These are phyloP conservation scores for Puccinia hordei DNA, from an alignment of 1,284 basidiomycete genomes.

Conservation along the genomic window DNA sequence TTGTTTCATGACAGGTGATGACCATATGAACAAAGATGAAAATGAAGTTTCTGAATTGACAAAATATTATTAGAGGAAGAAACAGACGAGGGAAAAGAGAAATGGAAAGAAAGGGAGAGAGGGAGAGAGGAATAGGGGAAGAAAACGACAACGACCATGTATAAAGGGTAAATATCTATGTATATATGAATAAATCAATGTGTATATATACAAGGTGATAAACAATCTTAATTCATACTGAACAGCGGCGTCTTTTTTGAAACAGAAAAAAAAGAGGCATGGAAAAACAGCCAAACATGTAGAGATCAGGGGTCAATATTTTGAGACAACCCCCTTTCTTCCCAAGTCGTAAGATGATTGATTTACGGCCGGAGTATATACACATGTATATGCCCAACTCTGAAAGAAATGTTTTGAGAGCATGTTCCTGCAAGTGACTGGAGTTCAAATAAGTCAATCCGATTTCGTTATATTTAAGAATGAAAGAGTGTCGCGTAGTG, in stretches of 20 bases:
- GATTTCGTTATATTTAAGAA: not conserved
- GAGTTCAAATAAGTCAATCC: conserved; percentile 28
- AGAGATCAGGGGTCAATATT: not conserved
- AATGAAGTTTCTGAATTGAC: no score
- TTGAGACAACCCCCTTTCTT: conserved; percentile 1
- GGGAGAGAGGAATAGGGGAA: no score
- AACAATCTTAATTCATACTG: not conserved
- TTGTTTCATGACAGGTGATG: no score
- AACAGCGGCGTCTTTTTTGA: not conserved
- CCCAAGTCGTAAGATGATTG: not conserved
- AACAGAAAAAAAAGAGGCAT: not conserved
- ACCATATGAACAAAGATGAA: no score
- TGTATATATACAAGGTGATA: conserved; percentile 16
- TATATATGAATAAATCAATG: conserved; percentile 8
- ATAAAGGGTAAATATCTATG: not conserved
- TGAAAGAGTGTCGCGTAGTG: not conserved
- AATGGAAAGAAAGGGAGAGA: not conserved
- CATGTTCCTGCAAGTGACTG: conserved; percentile 12
- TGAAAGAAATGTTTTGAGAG: not conserved
- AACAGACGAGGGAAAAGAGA: not conserved
- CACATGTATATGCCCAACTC: not conserved
- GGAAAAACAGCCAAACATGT: not conserved
- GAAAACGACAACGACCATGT: not conserved
- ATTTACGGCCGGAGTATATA: not conserved
- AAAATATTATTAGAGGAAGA: no score